Evolutionary conservation across 73 alveolate species (phyloP).

Genomic region (Paramecium bursaria): DNA sequence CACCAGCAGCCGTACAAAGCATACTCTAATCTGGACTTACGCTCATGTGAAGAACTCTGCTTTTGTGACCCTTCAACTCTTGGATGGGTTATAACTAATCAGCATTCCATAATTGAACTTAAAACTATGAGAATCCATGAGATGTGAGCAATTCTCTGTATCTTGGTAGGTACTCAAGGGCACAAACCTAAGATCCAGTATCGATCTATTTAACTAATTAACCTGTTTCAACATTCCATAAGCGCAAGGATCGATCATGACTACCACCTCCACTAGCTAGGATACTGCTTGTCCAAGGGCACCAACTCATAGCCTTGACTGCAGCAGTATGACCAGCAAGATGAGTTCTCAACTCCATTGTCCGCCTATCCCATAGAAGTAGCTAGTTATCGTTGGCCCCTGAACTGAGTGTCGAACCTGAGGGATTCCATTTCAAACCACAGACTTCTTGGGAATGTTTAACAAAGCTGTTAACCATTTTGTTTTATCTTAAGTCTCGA

Average conservation of each 20-base stretch:
- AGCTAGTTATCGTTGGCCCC: conserved; percentile 96
- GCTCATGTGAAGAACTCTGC: conserved; percentile 90
- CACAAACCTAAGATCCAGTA: conserved; percentile 96
- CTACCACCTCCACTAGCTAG: conserved; percentile 99
- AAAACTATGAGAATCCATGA: conserved; percentile 95
- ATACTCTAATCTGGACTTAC: conserved; percentile 98
- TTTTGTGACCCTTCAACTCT: conserved; percentile 97
- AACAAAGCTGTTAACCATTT: conserved; percentile 74
- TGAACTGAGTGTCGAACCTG: conserved; percentile 87
- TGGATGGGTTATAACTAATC: conserved; percentile 92
- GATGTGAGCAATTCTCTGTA: conserved; percentile 90
- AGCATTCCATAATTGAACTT: conserved; percentile 95
- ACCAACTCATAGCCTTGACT: conserved; percentile 99
- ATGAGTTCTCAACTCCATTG: conserved; percentile 72
- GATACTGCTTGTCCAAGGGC: conserved; percentile 95
- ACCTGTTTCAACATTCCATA: conserved; percentile 95
- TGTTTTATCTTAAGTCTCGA: conserved; percentile 90
- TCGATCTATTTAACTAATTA: conserved; percentile 77
- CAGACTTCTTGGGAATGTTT: conserved; percentile 95
- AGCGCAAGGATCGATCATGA: conserved; percentile 92
- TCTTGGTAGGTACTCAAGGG: conserved; percentile 85
- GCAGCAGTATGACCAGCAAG: conserved; percentile 97
- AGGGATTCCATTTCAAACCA: conserved; percentile 95
- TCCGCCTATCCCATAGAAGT: conserved; percentile 84
- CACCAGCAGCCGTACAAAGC: conserved; percentile 98